Evolutionary conservation across 306 rosid species (phyloP).

Genomic region (Quercus bicolor): DNA sequence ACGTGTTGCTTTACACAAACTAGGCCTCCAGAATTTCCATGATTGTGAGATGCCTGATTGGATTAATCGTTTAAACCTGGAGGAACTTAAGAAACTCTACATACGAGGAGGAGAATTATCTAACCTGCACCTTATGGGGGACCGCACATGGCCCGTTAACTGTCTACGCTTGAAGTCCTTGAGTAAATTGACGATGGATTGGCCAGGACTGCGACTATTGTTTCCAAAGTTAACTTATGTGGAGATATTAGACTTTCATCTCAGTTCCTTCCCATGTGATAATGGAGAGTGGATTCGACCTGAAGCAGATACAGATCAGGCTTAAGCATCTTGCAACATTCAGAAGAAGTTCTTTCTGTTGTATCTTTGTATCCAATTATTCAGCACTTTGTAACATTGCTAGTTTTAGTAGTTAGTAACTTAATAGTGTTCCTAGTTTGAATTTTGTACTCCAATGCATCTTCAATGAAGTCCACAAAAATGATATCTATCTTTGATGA

Average conservation of each 20-base stretch:
- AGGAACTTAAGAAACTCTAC: constrained; percentile 1
- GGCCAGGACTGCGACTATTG: not conserved
- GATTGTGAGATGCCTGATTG: not conserved
- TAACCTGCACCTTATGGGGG: not conserved
- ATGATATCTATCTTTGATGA: no score
- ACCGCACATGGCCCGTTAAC: not conserved
- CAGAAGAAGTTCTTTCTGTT: no score
- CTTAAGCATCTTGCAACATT: no score
- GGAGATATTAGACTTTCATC: not conserved
- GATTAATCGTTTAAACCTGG: not conserved
- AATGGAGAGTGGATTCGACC: constrained; percentile 7
- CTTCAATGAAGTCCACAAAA: no score
- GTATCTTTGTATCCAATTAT: no score
- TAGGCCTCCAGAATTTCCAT: constrained; percentile 16
- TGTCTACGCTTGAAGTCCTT: constrained; percentile 4
- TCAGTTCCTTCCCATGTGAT: not conserved
- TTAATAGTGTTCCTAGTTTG: no score
- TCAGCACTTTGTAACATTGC: no score
- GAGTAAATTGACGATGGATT: not conserved
- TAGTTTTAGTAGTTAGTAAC: no score
- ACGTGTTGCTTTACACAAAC: not conserved
- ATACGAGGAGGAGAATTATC: constrained; percentile 8
- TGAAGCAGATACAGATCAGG: no score
- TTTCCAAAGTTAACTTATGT: not conserved
- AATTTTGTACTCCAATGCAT: no score